A percentile compares a stretch with the other conserved stretches of the same genome.
These are phyloP conservation scores for Penicillium nordicum DNA, from an alignment of 2,329 filamentous ascomycete genomes.

Conservation along the genomic window DNA sequence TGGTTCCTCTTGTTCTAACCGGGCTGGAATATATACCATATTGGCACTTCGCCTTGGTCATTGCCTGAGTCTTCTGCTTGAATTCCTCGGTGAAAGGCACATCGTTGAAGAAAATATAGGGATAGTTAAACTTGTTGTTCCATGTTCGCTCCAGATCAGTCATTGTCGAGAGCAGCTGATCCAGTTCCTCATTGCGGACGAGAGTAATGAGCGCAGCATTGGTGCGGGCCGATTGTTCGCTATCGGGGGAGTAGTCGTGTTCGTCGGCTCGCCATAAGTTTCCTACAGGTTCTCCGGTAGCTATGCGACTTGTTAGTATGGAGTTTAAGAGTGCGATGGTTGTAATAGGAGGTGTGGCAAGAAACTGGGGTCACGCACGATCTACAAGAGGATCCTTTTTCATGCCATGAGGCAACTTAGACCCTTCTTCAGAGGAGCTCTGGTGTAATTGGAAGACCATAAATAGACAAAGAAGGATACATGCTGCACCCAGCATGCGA, in stretches of 20 bases:
- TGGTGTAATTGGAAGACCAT: conserved; percentile 73
- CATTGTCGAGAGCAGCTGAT: conserved; percentile 84
- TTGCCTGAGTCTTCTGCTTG: conserved; percentile 73
- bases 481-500: conserved; percentile 70
- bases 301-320: conserved; percentile 47
- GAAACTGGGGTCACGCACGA: conserved; percentile 56
- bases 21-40: conserved; percentile 60
- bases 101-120: conserved; percentile 99
- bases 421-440: conserved; percentile 44
- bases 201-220: conserved; percentile 90
- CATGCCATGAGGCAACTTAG: conserved; percentile 56
- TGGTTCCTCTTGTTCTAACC: not conserved
- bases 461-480: conserved; percentile 71
- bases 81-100: conserved; percentile 91
- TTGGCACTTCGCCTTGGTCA: conserved; percentile 81
- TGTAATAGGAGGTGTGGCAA: conserved; percentile 10
- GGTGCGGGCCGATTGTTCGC: conserved; percentile 74
- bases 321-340: not conserved
- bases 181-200: conserved; percentile 86
- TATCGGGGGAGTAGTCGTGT: conserved; percentile 73
- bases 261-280: conserved; percentile 68
- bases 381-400: conserved; percentile 82
- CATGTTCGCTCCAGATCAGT: conserved; percentile 86
- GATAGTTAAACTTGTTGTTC: conserved; percentile 99
- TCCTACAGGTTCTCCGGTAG: conserved; percentile 77